Evolutionary conservation across 2,329 filamentous ascomycete species (phyloP).

Genomic region (Pyricularia grisea): DNA sequence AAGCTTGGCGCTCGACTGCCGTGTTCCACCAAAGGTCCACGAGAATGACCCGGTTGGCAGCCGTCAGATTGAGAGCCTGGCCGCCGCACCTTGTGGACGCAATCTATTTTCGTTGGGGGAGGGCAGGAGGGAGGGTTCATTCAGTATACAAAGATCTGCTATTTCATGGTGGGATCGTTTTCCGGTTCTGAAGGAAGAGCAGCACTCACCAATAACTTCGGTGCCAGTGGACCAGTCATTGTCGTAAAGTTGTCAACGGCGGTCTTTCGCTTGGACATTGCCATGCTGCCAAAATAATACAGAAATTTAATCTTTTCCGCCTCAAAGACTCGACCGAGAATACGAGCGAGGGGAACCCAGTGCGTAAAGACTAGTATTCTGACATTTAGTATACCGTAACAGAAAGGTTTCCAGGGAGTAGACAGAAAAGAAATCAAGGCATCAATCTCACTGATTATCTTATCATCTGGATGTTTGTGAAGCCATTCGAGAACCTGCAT

Average conservation of each 20-base stretch:
- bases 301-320: conserved; percentile 21
- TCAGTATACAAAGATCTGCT: conserved; percentile 3
- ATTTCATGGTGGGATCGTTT: conserved; percentile 7
- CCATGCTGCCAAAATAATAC: conserved; percentile 24
- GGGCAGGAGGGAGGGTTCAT: background rate
- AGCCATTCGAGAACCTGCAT: conserved; percentile 23
- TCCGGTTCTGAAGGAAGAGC: background rate
- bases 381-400: background rate
- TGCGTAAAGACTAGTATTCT: conserved; percentile 22
- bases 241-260: conserved; percentile 17
- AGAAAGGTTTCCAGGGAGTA: background rate
- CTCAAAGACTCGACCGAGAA: conserved; percentile 26
- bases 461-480: conserved; percentile 21
- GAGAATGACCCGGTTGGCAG: conserved; percentile 42
- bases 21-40: conserved; percentile 55
- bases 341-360: conserved; percentile 21
- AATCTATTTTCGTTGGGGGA: conserved; percentile 17
- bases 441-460: conserved; percentile 25
- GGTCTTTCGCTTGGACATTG: conserved; percentile 1
- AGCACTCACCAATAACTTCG: conserved; percentile 23
- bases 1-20: conserved; percentile 51
- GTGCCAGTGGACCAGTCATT: background rate
- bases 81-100: conserved; percentile 24
- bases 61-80: conserved; percentile 28
- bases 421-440: background rate